Evolutionary conservation across 306 rosid genomes (phyloP), one percentile per base, ranked within the genome.

Genomic region (Echinosophora koreensis): DNA sequence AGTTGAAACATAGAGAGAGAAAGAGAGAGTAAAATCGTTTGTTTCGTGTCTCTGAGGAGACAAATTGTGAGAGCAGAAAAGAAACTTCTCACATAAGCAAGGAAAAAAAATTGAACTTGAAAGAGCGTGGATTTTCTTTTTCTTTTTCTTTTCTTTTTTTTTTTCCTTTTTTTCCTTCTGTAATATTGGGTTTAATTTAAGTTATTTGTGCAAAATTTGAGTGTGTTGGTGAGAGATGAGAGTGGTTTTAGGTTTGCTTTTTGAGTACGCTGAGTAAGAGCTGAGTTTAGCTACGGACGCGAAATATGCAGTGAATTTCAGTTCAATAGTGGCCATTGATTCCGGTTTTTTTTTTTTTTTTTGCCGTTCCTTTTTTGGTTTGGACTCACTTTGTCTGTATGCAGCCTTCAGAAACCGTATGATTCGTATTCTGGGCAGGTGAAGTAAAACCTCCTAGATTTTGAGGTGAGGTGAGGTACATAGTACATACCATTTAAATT

Each of bases 231-330:
- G 65, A 44, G 3, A 11, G 80, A 76, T 62, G 66, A 17, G 56
- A 41, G 69, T 34, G 72, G 37, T 62, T 62, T 67, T 61, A 50
- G 88, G 78, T 84, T 86, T 76, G 97, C 91, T 88, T 88, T 84
- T 76, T 77, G 73, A 64, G 77, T 67, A 89, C 88, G 94, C 93
- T 72, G 86, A 32, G 77, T 6, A 1, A 0, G 47, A 39, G 71
- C 15, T 34, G 61, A 76, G 69, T 37, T 50, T n/a, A 34, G 86
- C 54, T 18, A 14, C 91, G 97, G 89, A 90, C 57, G 80, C 75
- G 51, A 85, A 65, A 68, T 18, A 0, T 5, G 11, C 18, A 10
- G 3, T 84, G 5, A 77, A 81, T 4, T 81, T 3, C 1, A 57
- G 11, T 86, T 60, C 52, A 84, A 35, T 65, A 38, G 16, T 34